Percentiles rank a stretch among this genome's conserved stretches.
These are phyloP conservation scores for Botrytis pseudocinerea DNA, from an alignment of 2,329 filamentous ascomycete genomes.

Conservation along the genomic window DNA sequence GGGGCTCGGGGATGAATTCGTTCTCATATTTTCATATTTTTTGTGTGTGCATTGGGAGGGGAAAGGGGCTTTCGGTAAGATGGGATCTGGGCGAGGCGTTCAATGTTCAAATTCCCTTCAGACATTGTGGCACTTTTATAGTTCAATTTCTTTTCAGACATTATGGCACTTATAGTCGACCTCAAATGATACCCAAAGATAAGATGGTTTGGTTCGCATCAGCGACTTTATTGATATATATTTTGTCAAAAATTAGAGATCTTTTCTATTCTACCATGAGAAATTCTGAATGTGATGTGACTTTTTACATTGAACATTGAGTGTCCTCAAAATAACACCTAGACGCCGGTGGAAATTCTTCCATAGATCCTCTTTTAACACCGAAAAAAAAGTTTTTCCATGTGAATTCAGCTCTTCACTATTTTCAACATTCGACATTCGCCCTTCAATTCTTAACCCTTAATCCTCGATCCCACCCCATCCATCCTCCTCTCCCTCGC, in stretches of 20 bases:
- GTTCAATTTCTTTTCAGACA: not conserved
- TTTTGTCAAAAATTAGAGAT: slow-evolving; percentile 22
- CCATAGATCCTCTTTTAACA: slow-evolving; percentile 5
- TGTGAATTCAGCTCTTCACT: not conserved
- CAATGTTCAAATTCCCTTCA: not conserved
- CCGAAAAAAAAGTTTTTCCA: slow-evolving; percentile 9
- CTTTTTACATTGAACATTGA: slow-evolving; percentile 16
- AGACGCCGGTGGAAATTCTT: slow-evolving; percentile 13
- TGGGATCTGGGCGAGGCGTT: slow-evolving; percentile 19
- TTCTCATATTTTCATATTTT: slow-evolving; percentile 10
- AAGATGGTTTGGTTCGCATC: not conserved
- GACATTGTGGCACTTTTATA: not conserved
- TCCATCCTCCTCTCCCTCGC: slow-evolving; percentile 26
- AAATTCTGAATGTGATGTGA: not conserved
- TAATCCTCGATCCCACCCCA: slow-evolving; percentile 41
- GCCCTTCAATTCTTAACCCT: slow-evolving; percentile 31
- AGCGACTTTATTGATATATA: slow-evolving; percentile 12
- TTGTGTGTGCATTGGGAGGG: slow-evolving; percentile 23
- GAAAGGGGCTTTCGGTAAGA: slow-evolving; percentile 27
- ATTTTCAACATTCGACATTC: slow-evolving; percentile 30
- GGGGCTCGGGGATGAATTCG: not conserved
- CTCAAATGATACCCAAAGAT: slow-evolving; percentile 21
- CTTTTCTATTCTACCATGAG: slow-evolving; percentile 1
- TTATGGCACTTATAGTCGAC: not conserved
- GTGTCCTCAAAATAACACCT: slow-evolving; percentile 23